These are phyloP conservation scores for Mentha longifolia DNA, from an alignment of 257 asterid genomes.

Conservation along the genomic window DNA sequence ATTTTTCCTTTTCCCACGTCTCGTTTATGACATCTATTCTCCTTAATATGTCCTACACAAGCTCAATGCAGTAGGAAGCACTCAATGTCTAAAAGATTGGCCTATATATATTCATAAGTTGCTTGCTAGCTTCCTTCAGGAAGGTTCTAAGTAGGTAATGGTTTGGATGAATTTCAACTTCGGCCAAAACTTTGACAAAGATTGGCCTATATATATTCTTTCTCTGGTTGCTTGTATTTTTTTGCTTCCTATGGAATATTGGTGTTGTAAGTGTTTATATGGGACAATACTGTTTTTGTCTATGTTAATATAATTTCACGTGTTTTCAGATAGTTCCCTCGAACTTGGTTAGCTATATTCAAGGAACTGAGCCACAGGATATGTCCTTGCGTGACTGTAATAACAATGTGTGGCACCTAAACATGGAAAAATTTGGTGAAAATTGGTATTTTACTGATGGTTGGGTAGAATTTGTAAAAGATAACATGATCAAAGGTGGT, in stretches of 20 bases:
- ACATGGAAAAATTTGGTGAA: slow-evolving; percentile 18
- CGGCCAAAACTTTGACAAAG: slow-evolving; percentile 39
- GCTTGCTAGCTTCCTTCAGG: slow-evolving; percentile 54
- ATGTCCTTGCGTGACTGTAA: slow-evolving; percentile 28
- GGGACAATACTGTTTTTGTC: neutral
- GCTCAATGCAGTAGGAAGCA: slow-evolving; percentile 59
- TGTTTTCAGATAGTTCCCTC: slow-evolving; percentile 27
- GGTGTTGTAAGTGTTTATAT: neutral
- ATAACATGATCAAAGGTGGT: slow-evolving; percentile 24
- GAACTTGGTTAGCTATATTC: neutral
- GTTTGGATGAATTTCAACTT: slow-evolving; percentile 63
- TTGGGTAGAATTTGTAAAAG: slow-evolving; percentile 37
- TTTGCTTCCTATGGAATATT: neutral
- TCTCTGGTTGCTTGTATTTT: neutral
- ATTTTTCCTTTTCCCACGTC: slow-evolving; percentile 46
- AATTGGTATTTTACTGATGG: slow-evolving; percentile 36
- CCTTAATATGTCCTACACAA: slow-evolving; percentile 56
- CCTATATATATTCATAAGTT: slow-evolving; percentile 42
- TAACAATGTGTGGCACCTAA: slow-evolving; percentile 37
- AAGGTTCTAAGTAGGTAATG: slow-evolving; percentile 45
- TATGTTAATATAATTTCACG: neutral
- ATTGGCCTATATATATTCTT: too few relatives aligned
- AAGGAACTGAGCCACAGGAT: slow-evolving; percentile 11
- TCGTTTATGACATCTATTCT: slow-evolving; percentile 30
- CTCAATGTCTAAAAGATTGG: slow-evolving; percentile 60